phyloP scores from a whole-genome alignment of 2,329 filamentous ascomycete species.

The Dothiorella sarmentorum region DNA sequence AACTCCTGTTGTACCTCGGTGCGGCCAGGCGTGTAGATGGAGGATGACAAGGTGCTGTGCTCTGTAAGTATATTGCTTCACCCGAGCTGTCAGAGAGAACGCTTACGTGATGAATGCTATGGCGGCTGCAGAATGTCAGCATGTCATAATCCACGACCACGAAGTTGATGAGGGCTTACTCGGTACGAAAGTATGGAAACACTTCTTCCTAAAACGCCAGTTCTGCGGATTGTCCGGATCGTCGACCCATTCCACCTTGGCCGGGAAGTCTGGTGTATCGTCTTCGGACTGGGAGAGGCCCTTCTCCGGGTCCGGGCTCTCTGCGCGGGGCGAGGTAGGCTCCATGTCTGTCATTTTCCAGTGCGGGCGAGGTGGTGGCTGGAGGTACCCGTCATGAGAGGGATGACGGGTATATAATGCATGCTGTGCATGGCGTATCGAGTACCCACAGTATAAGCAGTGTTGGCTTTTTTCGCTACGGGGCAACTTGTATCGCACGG shows the following conservation, averaged over 20 bases:
- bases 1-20: constrained; percentile 21
- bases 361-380: too few relatives aligned
- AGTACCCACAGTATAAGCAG: constrained; percentile 4
- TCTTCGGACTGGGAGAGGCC: background rate
- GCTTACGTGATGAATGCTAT: constrained; percentile 16
- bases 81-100: background rate
- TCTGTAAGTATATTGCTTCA: background rate
- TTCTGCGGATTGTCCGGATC: constrained; percentile 70
- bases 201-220: constrained; percentile 68
- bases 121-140: constrained; percentile 35
- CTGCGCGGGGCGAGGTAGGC: background rate
- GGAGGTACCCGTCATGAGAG: too few relatives aligned
- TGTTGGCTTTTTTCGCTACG: background rate
- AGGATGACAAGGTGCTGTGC: constrained; percentile 13
- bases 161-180: background rate
- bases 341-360: too few relatives aligned
- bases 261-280: background rate
- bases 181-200: constrained; percentile 9
- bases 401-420: background rate
- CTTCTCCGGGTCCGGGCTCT: constrained; percentile 9
- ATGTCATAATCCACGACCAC: constrained; percentile 53
- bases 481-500: constrained; percentile 16
- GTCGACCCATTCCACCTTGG: constrained; percentile 54
- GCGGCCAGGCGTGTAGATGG: constrained; percentile 18
- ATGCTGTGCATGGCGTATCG: background rate